These are phyloP conservation scores for Coemansia sp. DNA, from an alignment of 192 early-diverging fungal species.

Conservation along the genomic window DNA sequence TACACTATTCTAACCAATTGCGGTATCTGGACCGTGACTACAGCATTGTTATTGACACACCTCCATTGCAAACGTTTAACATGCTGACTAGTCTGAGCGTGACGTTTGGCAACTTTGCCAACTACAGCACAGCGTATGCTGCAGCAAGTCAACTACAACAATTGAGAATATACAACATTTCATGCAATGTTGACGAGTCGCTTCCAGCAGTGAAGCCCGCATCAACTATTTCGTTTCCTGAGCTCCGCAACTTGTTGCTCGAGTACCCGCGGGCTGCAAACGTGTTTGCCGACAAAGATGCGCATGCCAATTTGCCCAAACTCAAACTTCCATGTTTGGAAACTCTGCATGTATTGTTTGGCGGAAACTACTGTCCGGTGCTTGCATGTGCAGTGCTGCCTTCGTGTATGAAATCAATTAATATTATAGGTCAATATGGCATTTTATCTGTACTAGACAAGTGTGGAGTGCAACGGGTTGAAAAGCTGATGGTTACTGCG, in stretches of 20 bases:
- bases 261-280: background rate
- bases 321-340: background rate
- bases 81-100: background rate
- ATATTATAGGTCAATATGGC: background rate
- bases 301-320: background rate
- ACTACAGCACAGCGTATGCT: background rate
- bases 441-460: background rate
- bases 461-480: background rate
- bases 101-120: background rate
- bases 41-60: background rate
- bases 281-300: background rate
- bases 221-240: background rate
- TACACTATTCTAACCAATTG: background rate
- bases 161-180: background rate
- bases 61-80: background rate
- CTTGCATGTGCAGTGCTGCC: constrained; percentile 2
- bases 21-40: background rate
- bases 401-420: background rate
- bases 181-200: background rate
- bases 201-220: background rate
- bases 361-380: background rate
- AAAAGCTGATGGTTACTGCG: background rate
- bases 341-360: background rate
- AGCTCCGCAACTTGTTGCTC: background rate
- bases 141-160: background rate